Base-by-base conservation (phyloP, 345 rosid species). In the Microcos paniculata region DNA sequence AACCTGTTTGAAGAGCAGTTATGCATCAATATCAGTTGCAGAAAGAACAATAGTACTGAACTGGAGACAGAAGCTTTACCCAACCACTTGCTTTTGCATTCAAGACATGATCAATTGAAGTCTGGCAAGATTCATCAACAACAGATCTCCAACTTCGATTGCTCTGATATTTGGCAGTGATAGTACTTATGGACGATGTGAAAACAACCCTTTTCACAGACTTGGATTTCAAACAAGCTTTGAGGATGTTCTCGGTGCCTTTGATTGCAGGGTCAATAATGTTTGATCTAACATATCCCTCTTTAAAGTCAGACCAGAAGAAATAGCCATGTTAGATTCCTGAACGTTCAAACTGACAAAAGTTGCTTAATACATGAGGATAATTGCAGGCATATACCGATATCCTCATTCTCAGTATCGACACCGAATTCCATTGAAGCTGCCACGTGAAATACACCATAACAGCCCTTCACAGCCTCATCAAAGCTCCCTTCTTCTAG, bases 381-480 rank as follows among this genome's bases (percentile, higher is more conserved):
- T 55, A 28, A 18, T 38, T 38, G 24, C 24, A 53, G 11, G 10
- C 11, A 66, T 61, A n/a, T 86, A 91, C 94, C 91, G 70, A 72
- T 72, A 67, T 88, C 75, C 10, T 82, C 78, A 23, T 76, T 48
- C 6, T 4, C 40, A 1, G 77, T 69, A 38, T 71, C 24, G 77
- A 76, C 69, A 61, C 38, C 76, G 57, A 94, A 94, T 76, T 90
- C 88, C 97, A 94, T 89, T 19, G 94, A 84, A 79, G 95, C 91
- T 23, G 98, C 98, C 15, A 94, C 93, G 67, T 92, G 98, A 70
- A 91, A 94, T 23, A 92, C 95, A 23, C 97, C 97, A 46, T 84
- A 76, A 48, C 97, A 94, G 77, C 88, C 91, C 26, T 80, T 72
- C 23, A 94, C 83, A 57, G 97, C 95, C 77, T 92, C 89, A 56